Base-by-base conservation (phyloP, 2,329 filamentous ascomycete species). In the Chrysoporthe cubensis region DNA sequence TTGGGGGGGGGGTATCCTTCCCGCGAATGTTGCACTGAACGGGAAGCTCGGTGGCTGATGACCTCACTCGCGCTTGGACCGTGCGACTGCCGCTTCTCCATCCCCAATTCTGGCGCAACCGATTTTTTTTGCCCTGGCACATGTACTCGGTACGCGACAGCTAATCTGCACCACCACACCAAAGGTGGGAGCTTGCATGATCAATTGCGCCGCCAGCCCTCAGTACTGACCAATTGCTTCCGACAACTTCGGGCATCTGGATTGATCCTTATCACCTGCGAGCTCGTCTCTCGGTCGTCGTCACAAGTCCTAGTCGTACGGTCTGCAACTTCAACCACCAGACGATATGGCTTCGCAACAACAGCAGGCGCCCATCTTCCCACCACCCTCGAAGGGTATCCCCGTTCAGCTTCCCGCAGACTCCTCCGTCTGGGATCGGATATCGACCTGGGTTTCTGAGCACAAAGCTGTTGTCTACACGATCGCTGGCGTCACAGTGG, bases 391-490 rank as follows among this genome's bases (percentile, higher is more conserved):
- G 74, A 79, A 81, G 66, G 78, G 79, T 71, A 78, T 77, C 69
- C 78, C 81, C 67, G 76, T 88, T 64, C 81, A 83, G 54, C 78
- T 88, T 73, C 81, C 86, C 67, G 78, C 83, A 72, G 86, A 90
- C 70, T 87, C 90, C 69, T 91, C 92, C 59, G 82, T 96, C 66
- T 97, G 94, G 94, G 93, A 97, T 80, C 91, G 94, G 75, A 84
- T 97, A 81, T 91, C 94, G 72, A 90, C 85, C 76, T 99, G 96
- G 95, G 94, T 92, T 16, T 92, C 94, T 2, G 95, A 98, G 79
- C 94, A 99, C 83, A 98, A 97, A 84, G 91, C 93, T 60, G 87
- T 95, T 65, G 94, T 97, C 71, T 99, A 97, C 81, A 97, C 96
- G 73, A 93, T 98, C 81, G 96, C 95, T 66, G 96, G 96, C 76